Evolutionary conservation across 495 filamentous ascomycete genomes (phyloP).

Genomic region (Pyrenula massariospora): DNA sequence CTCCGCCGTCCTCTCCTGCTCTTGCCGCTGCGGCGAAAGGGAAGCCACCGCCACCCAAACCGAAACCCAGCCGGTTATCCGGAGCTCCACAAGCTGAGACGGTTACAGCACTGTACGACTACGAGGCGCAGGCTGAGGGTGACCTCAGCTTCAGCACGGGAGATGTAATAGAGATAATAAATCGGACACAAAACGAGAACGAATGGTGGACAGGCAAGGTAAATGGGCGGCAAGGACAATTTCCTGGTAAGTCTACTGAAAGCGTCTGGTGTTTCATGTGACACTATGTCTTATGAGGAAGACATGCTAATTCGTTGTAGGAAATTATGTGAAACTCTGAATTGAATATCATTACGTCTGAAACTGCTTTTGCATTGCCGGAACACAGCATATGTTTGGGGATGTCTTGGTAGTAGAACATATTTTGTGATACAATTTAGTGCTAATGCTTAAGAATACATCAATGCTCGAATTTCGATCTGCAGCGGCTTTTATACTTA

Average conservation of each 20-base stretch:
- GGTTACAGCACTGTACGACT: conserved; percentile 82
- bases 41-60: conserved; percentile 83
- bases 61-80: conserved; percentile 68
- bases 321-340: conserved; percentile 1
- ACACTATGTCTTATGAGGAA: background rate
- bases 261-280: background rate
- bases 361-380: background rate
- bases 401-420: background rate
- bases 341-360: background rate
- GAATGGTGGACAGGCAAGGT: conserved; percentile 92
- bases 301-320: background rate
- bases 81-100: conserved; percentile 55
- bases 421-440: background rate
- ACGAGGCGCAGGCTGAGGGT: conserved; percentile 88
- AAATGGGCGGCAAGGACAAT: conserved; percentile 73
- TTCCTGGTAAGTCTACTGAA: conserved; percentile 60
- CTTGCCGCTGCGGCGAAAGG: conserved; percentile 56
- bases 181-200: conserved; percentile 73
- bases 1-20: conserved; percentile 11
- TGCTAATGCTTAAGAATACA: background rate
- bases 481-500: too few species aligned
- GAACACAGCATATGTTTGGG: background rate
- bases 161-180: conserved; percentile 81
- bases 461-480: too few species aligned
- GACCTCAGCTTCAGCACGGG: conserved; percentile 87